A percentile compares a stretch with the other conserved stretches of the same genome.
Conservation (phyloP, 257 asterid genomes). For the Ajuga chamaepitys region DNA sequence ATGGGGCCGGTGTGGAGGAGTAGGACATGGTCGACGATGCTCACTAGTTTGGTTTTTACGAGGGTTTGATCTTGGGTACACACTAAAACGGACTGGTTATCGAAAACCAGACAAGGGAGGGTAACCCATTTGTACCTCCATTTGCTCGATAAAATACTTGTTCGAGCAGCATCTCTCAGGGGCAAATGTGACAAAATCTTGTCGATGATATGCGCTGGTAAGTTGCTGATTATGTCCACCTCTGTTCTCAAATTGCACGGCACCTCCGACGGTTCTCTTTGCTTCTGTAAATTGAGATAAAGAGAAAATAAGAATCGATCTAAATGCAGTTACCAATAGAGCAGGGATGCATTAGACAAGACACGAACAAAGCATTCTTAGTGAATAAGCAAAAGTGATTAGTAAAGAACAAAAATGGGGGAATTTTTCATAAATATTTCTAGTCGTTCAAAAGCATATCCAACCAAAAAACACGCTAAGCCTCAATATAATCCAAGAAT, state of each 20-base stretch:
- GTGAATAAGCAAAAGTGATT: not conserved
- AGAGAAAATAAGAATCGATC: not conserved
- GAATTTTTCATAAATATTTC: not conserved
- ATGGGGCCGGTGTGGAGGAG: conserved; percentile 82
- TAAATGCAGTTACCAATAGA: not conserved
- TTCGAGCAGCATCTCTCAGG: conserved; percentile 79
- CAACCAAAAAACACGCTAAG: too few relatives aligned
- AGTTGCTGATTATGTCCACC: conserved; percentile 59
- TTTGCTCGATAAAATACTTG: conserved; percentile 70
- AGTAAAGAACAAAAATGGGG: not conserved
- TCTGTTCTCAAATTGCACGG: conserved; percentile 41
- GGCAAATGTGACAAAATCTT: conserved; percentile 73
- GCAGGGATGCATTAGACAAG: not conserved
- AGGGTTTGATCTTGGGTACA: conserved; percentile 68
- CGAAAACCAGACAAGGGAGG: conserved; percentile 76
- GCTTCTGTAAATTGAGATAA: conserved; percentile 53
- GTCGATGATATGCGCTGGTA: conserved; percentile 80
- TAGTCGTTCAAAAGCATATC: too few relatives aligned
- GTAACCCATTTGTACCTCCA: conserved; percentile 97
- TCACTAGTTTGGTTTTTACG: conserved; percentile 67
- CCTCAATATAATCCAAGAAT: too few relatives aligned
- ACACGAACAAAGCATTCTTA: not conserved
- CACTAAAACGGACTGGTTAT: conserved; percentile 70
- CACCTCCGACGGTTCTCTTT: conserved; percentile 48
- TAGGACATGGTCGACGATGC: conserved; percentile 76